Base-by-base conservation (phyloP, 2,329 filamentous ascomycete genomes). In the Trichoderma aggressivum region DNA sequence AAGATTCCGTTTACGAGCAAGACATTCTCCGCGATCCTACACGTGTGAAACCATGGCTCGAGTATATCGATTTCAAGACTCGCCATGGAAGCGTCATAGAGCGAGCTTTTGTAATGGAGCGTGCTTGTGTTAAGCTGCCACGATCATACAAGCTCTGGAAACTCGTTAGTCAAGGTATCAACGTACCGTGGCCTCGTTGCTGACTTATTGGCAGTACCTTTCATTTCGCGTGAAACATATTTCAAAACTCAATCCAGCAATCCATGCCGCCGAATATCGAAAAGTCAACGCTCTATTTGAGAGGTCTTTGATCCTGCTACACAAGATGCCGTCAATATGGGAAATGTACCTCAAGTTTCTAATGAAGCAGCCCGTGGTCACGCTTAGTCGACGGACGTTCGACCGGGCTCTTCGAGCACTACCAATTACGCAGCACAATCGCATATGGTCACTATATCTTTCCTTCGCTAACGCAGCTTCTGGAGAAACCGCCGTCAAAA, bases 251-350 rank as follows among this genome's bases (percentile, higher is more conserved):
- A 98, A 97, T 80, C 90, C 95, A 14, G 92, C 93, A 70, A 87
- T 90, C 71, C 94, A 92, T 80, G 89, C 89, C 66, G 84, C 88
- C 72, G 94, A 99, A 78, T 98, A 92, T 82, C 88, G 90, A 78
- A 99, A 98, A 82, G 94, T 98, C 80, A 99, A 99, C 80, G 88
- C 93, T 68, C 89, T 98, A 53, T 99, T 97, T 80, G 96, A 99
- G 83, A 89, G 93, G 76, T 94, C 96, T 4, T 84, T 99, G 65
- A 93, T 98, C 71, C 86, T 99, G 53, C 88, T 99, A 73, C 98
- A 99, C 84, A 99, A 99, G 84, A 99, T 99, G 96, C 96, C 97
- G 28, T 89, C 90, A 75, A 96, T 99, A 79, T 99, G 96, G 97
- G 94, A 98, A 80, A 93, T 98, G 90, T 99, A 98, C 80, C 89